Evolutionary conservation across 2,329 filamentous ascomycete species (phyloP).

Genomic region (Exophiala sideris): DNA sequence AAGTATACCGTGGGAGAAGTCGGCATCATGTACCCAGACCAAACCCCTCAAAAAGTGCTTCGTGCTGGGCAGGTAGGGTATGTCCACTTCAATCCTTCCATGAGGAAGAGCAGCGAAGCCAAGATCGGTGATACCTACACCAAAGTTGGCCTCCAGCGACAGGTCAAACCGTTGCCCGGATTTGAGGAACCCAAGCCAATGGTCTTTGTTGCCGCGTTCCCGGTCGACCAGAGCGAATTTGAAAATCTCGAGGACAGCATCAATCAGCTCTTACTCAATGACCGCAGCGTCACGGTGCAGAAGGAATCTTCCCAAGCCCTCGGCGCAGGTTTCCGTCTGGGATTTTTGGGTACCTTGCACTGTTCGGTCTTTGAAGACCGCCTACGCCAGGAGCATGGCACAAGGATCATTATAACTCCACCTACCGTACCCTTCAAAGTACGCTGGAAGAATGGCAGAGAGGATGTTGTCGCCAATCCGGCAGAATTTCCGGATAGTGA

Average conservation of each 20-base stretch:
- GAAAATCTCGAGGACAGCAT: constrained; percentile 88
- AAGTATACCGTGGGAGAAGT: constrained; percentile 95
- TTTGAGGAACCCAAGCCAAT: constrained; percentile 98
- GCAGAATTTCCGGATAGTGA: constrained; percentile 80
- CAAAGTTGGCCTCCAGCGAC: constrained; percentile 68
- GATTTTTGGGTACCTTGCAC: constrained; percentile 93
- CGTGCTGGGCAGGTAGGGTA: constrained; percentile 95
- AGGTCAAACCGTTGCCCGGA: constrained; percentile 77
- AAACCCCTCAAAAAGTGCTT: constrained; percentile 74
- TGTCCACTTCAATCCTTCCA: constrained; percentile 94
- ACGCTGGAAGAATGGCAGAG: constrained; percentile 70
- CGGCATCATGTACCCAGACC: constrained; percentile 89
- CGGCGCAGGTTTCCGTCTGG: constrained; percentile 88
- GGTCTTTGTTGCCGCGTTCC: constrained; percentile 97
- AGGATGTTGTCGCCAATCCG: constrained; percentile 78
- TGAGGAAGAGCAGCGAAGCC: constrained; percentile 94
- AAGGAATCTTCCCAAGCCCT: constrained; percentile 94
- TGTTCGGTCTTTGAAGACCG: constrained; percentile 99
- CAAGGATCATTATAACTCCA: constrained; percentile 93
- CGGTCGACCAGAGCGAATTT: constrained; percentile 85
- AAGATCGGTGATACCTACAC: constrained; percentile 97
- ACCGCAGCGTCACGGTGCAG: constrained; percentile 86
- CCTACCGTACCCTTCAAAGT: constrained; percentile 92
- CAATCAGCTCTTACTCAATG: constrained; percentile 87
- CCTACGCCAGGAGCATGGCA: constrained; percentile 87